Evolutionary conservation across 805 yeast species (phyloP).

Genomic region (Sugiyamaella qingdaonensis): DNA sequence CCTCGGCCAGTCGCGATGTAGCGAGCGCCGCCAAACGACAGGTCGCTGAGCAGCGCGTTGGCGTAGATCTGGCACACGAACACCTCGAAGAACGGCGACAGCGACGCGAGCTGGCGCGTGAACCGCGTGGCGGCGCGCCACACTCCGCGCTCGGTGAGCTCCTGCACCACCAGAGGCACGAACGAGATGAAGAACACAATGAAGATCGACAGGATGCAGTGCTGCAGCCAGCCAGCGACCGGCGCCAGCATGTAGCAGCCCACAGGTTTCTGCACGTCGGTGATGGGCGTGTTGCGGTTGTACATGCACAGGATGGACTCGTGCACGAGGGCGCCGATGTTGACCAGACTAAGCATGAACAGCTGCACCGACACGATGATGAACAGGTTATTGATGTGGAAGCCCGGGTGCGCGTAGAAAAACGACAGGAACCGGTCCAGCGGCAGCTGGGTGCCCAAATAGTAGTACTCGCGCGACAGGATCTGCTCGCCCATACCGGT

Average conservation of each 20-base stretch:
- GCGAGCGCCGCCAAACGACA: constrained; percentile 86
- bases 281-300: constrained; percentile 61
- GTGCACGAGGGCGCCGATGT: constrained; percentile 70
- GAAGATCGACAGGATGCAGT: constrained; percentile 84
- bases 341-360: constrained; percentile 74
- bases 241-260: constrained; percentile 88
- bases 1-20: constrained; percentile 94
- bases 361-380: constrained; percentile 83
- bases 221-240: constrained; percentile 83
- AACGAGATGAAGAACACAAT: constrained; percentile 92
- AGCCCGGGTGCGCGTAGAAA: constrained; percentile 96
- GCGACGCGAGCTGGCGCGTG: constrained; percentile 67
- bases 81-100: constrained; percentile 91
- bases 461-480: constrained; percentile 85
- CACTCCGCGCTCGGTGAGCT: constrained; percentile 78
- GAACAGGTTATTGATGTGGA: constrained; percentile 85
- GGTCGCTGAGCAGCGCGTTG: constrained; percentile 64
- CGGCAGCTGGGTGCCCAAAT: constrained; percentile 84
- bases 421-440: constrained; percentile 86
- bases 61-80: constrained; percentile 94
- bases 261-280: constrained; percentile 67
- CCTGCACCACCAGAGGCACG: constrained; percentile 83
- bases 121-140: constrained; percentile 70
- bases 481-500: constrained; percentile 99
- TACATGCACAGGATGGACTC: constrained; percentile 69